These are phyloP conservation scores for Zymoseptoria tritici DNA, from an alignment of 2,329 filamentous ascomycete species.

Conservation along the genomic window DNA sequence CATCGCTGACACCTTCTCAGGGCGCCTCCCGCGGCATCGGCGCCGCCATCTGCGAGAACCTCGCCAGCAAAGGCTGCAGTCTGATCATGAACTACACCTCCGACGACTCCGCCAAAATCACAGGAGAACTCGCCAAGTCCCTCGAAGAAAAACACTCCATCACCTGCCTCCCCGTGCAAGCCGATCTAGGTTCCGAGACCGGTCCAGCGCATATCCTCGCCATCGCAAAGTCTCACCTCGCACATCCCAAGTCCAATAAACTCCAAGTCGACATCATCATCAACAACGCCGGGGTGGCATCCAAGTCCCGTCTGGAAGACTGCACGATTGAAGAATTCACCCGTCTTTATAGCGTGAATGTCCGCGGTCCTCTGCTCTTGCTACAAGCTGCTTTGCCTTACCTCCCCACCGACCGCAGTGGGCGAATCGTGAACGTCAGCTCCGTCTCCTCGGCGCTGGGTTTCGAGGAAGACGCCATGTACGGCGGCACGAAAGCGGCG, in stretches of 20 bases:
- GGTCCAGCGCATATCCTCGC: slow-evolving; percentile 55
- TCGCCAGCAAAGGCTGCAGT: slow-evolving; percentile 65
- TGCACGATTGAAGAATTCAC: slow-evolving; percentile 61
- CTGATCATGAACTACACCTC: slow-evolving; percentile 67
- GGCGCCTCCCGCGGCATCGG: slow-evolving; percentile 77
- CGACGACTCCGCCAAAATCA: slow-evolving; percentile 48
- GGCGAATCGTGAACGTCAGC: slow-evolving; percentile 56
- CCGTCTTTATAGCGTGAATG: slow-evolving; percentile 69
- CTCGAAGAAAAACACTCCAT: slow-evolving; percentile 53
- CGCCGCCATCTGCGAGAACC: slow-evolving; percentile 56
- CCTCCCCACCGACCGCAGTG: slow-evolving; percentile 61
- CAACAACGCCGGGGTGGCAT: slow-evolving; percentile 70
- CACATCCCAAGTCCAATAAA: slow-evolving; percentile 44
- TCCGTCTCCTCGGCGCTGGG: slow-evolving; percentile 53
- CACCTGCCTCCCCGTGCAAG: slow-evolving; percentile 57
- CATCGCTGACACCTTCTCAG: background rate
- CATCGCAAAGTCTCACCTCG: slow-evolving; percentile 53
- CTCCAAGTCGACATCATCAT: slow-evolving; percentile 75
- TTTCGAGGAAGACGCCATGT: slow-evolving; percentile 52
- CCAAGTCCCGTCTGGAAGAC: slow-evolving; percentile 59
- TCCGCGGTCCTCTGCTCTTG: slow-evolving; percentile 70
- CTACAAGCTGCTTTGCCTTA: slow-evolving; percentile 65
- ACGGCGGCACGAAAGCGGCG: slow-evolving; percentile 60
- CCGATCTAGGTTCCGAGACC: slow-evolving; percentile 58
- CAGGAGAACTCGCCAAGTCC: slow-evolving; percentile 47